phyloP scores from a whole-genome alignment of 108 stramenopile species.

The Pseudonitzschia multistriata region DNA sequence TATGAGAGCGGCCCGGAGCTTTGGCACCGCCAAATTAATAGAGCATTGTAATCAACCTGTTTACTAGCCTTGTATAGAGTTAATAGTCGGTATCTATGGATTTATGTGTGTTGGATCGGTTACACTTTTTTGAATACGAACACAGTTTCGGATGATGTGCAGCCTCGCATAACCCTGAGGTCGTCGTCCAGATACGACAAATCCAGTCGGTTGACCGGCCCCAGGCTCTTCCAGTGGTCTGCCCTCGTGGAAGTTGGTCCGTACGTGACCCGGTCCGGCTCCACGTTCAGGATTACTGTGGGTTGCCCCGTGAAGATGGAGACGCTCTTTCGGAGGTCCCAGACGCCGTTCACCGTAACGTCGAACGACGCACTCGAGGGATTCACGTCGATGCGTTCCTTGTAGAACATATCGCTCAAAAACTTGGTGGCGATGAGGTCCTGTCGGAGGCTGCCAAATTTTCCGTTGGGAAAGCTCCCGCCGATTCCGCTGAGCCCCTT shows the following conservation, averaged over 20 bases:
- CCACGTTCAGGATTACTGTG: constrained; percentile 60
- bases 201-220: constrained; percentile 75
- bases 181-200: constrained; percentile 79
- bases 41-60: no score
- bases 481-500: constrained; percentile 81
- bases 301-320: constrained; percentile 75
- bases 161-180: constrained; percentile 81
- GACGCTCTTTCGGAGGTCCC: constrained; percentile 66
- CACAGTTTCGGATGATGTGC: constrained; percentile 74
- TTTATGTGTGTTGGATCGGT: not conserved
- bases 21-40: no score
- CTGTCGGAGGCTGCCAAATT: constrained; percentile 69
- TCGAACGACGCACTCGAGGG: constrained; percentile 62
- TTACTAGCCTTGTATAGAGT: no score
- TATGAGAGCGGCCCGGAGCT: not conserved
- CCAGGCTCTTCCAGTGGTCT: constrained; percentile 86
- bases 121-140: constrained; percentile 60
- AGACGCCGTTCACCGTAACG: constrained; percentile 71
- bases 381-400: constrained; percentile 65
- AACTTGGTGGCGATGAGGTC: constrained; percentile 49
- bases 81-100: no score
- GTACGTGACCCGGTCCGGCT: constrained; percentile 68
- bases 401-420: constrained; percentile 70
- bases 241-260: constrained; percentile 72
- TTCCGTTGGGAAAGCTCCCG: constrained; percentile 72